Conservation (phyloP, 495 filamentous ascomycete species). For the Niebla homalea region DNA sequence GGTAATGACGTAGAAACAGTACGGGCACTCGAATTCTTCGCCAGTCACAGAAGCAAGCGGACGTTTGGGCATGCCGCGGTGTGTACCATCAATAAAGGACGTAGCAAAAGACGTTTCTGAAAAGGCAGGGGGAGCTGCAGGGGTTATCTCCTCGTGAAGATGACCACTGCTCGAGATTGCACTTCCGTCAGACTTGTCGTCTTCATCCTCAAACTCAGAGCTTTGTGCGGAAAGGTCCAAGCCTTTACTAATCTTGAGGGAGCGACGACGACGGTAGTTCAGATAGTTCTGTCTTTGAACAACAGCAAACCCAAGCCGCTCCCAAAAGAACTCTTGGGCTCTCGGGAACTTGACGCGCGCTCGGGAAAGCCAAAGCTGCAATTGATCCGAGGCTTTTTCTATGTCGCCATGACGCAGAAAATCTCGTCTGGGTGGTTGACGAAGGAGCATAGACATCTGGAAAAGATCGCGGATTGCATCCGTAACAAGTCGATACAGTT, state of each 20-base stretch:
- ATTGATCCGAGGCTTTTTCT: constrained; percentile 13
- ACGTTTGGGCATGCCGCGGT: not conserved
- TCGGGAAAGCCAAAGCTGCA: constrained; percentile 17
- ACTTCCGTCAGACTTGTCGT: not conserved
- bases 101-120: constrained; percentile 10
- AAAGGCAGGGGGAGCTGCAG: not conserved
- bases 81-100: constrained; percentile 1
- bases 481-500: not conserved
- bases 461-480: constrained; percentile 10
- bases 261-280: constrained; percentile 27
- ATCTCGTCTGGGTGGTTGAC: constrained; percentile 22
- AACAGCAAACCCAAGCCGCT: constrained; percentile 30
- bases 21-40: constrained; percentile 20
- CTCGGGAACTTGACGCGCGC: constrained; percentile 17
- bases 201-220: not conserved
- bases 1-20: constrained; percentile 18
- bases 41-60: constrained; percentile 7
- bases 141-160: not conserved
- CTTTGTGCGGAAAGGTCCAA: not conserved
- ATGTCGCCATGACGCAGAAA: constrained; percentile 17
- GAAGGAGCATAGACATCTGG: constrained; percentile 14
- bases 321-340: constrained; percentile 11
- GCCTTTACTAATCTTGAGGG: constrained; percentile 20
- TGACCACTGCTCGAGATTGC: not conserved
- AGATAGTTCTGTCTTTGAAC: constrained; percentile 28